Base-by-base conservation (phyloP, 148 eudicot genomes). In the Rheum nobile region DNA sequence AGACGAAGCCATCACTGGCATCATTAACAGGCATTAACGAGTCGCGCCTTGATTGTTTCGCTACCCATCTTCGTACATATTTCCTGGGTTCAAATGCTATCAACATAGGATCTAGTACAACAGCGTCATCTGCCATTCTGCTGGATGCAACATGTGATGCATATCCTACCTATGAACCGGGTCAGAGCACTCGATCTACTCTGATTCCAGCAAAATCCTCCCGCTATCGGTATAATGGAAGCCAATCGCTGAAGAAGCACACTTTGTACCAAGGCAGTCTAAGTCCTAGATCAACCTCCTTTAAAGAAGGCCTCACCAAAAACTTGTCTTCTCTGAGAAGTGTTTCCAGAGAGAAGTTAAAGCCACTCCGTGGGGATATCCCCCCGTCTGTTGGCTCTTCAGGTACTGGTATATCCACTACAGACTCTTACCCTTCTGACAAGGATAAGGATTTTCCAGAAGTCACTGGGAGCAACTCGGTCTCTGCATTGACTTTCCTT, bases 11-110 rank as follows among this genome's bases (percentile, higher is more conserved):
- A 34, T 84, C 97, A 73, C 82, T 95, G 76, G 80, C 93, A 78
- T 89, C 88, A 63, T 75, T 95, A 67, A 89, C 96, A 79, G 96
- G 98, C 76, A 91, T 95, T 12, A 84, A 91, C 57, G 88, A 95
- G 75, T 84, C 97, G 6, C 96, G 97, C n/a, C 93, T 95, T 22
- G 84, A 85, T 79, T 83, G 83, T 78, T 95, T 95, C 74, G 97
- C 91, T 28, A 85, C 84, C 61, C 85, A 82, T 74, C 87, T 95
- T 26, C 88, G 90, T 44, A 78, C 97, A 11, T 87, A 88, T 83
- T 78, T 89, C 75, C 75, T 80, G 68, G 88, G 95, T 54, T 79
- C 91, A 67, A 69, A 79, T 75, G 81, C 75, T 21, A 77, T 72
- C 67, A 80, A 67, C 74, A 75, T 79, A 72, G 79, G 77, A 74